These are phyloP conservation scores for Inonotus hispidus DNA, from an alignment of 1,284 basidiomycete genomes.

Conservation along the genomic window DNA sequence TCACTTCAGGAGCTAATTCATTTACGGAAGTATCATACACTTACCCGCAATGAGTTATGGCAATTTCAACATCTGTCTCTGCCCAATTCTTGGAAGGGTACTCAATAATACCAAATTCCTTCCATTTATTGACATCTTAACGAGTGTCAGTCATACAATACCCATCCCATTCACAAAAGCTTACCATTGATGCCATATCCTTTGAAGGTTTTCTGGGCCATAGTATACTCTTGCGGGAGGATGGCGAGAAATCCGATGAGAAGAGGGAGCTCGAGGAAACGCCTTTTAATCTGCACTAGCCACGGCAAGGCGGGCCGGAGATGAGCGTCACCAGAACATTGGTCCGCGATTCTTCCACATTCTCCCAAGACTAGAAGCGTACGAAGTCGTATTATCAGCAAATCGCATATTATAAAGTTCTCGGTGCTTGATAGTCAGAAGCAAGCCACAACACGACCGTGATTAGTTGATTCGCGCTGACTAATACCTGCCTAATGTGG, in stretches of 20 bases:
- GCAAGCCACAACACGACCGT: too few relatives aligned
- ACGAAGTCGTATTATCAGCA: too few relatives aligned
- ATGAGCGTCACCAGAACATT: not conserved
- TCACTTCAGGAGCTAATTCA: not conserved
- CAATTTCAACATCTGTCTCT: slow-evolving; percentile 33
- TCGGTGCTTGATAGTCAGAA: not conserved
- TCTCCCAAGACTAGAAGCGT: too few relatives aligned
- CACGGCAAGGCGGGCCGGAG: too few relatives aligned
- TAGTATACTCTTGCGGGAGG: not conserved
- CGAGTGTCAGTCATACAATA: not conserved
- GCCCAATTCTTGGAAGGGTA: slow-evolving; percentile 28
- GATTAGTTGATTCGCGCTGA: not conserved
- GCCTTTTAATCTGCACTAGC: not conserved
- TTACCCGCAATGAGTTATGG: slow-evolving; percentile 33
- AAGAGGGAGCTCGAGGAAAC: not conserved
- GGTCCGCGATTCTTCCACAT: not conserved
- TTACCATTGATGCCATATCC: slow-evolving; percentile 18
- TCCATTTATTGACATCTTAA: slow-evolving; percentile 15
- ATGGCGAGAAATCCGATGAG: not conserved
- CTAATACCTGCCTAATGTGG: not conserved
- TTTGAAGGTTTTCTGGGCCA: slow-evolving; percentile 18
- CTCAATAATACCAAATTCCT: slow-evolving; percentile 14
- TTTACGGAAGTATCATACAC: not conserved
- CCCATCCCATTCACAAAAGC: not conserved
- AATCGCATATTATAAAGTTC: too few relatives aligned